These are phyloP conservation scores for Epichloe brachyelytri DNA, from an alignment of 2,329 filamentous ascomycete genomes.

Conservation along the genomic window DNA sequence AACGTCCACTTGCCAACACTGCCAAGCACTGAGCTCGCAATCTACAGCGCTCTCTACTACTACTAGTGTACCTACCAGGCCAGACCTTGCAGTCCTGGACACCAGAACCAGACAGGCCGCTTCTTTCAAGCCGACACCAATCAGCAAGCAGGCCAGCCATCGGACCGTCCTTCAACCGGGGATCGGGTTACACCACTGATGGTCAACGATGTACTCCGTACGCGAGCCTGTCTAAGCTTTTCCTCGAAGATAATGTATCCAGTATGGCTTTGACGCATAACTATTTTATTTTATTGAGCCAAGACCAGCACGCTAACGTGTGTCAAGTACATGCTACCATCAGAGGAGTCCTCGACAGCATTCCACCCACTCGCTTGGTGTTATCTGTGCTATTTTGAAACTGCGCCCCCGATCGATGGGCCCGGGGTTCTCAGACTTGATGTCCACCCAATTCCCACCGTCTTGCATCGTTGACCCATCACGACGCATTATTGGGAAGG, in stretches of 20 bases:
- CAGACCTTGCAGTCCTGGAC: no score
- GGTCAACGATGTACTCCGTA: no score
- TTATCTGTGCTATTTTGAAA: conserved; percentile 3
- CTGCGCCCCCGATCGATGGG: neutral
- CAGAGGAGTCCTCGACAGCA: neutral
- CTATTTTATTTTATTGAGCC: neutral
- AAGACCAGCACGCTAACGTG: no score
- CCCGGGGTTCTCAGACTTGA: neutral
- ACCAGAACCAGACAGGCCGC: no score
- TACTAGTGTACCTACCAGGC: no score
- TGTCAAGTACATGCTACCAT: neutral
- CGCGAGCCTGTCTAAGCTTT: neutral
- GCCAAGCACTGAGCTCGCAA: neutral
- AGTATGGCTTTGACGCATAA: neutral
- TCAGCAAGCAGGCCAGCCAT: no score
- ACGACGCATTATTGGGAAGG: neutral
- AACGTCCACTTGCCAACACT: neutral
- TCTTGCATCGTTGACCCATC: neutral
- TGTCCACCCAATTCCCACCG: neutral
- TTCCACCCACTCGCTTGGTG: neutral
- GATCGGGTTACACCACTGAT: no score
- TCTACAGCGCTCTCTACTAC: neutral
- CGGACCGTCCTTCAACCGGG: no score
- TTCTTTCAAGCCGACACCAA: no score
- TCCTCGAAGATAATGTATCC: neutral